A percentile compares a stretch with the other conserved stretches of the same genome.
Evolutionary conservation across 1,139 yeast species (phyloP).

Genomic region (Citeromyces hawaiiensis): DNA sequence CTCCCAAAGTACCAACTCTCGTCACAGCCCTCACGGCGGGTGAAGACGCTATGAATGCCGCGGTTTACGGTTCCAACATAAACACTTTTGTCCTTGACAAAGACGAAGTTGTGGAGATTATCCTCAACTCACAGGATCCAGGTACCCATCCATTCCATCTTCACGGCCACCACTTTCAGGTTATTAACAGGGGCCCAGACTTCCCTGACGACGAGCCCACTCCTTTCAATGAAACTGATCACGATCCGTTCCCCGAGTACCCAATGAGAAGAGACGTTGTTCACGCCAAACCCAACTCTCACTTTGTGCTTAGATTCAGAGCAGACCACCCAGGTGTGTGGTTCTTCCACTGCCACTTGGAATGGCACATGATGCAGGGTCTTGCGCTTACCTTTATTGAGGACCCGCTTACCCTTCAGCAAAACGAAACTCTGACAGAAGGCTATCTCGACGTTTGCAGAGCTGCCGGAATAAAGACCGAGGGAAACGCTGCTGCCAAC

Average conservation of each 20-base stretch:
- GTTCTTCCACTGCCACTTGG: slow-evolving; percentile 56
- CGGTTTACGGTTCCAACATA: slow-evolving; percentile 54
- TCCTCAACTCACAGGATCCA: slow-evolving; percentile 57
- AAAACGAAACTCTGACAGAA: slow-evolving; percentile 30
- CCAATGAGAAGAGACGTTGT: slow-evolving; percentile 37
- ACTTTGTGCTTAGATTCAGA: slow-evolving; percentile 40
- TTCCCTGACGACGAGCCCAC: slow-evolving; percentile 35
- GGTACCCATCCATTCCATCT: slow-evolving; percentile 78
- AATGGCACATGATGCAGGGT: slow-evolving; percentile 55
- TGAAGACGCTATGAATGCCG: slow-evolving; percentile 35
- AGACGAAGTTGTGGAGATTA: slow-evolving; percentile 54
- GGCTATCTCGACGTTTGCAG: slow-evolving; percentile 50
- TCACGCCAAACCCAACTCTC: slow-evolving; percentile 38
- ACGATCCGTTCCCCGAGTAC: slow-evolving; percentile 34
- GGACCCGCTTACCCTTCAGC: slow-evolving; percentile 43
- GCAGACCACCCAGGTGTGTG: slow-evolving; percentile 52
- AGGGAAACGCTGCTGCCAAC: slow-evolving; percentile 87
- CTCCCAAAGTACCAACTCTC: slow-evolving; percentile 76
- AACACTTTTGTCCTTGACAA: slow-evolving; percentile 46
- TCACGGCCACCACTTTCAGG: slow-evolving; percentile 70
- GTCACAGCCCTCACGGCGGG: slow-evolving; percentile 63
- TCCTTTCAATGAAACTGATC: slow-evolving; percentile 31
- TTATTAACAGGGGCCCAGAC: slow-evolving; percentile 42
- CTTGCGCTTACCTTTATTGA: slow-evolving; percentile 37
- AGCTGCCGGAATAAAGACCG: slow-evolving; percentile 29